Evolutionary conservation across 768 basidiomycete genomes (phyloP), one percentile per base, ranked within the genome.

Genomic region (Russula earlei): DNA sequence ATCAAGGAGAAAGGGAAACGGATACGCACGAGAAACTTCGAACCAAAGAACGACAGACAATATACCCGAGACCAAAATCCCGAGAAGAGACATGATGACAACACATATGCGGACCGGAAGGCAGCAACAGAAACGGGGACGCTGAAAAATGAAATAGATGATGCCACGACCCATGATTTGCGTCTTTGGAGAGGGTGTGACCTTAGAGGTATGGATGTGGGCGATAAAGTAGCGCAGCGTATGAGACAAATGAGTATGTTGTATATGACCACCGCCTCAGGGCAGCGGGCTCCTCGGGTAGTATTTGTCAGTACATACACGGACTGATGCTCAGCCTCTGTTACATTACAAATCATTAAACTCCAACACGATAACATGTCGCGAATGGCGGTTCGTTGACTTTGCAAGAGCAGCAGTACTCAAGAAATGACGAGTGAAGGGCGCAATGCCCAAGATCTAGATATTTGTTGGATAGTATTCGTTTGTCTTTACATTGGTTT

Each of bases 21-120:
- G 41, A 49, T 17, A 74, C 82, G 56, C 56, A 84, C 84, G 74
- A 22, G 71, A 72, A 17, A 84, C 67, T 64, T 84, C 80, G 65
- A 79, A 82, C 84, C 83, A 86, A 24, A 83, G 63, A 34, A 79
- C 64, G 59, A 79, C 66, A 3, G 80, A 72, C 31, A 85, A 69
- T 17, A 77, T 56, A 1, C 78, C 83, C 8, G 81, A 72, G 29
- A 84, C 68, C 19, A 83, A 60, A 52, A 83, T 75, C 1, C 77
- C 77, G 8, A 84, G 66, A 3, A 76, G 55, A 27, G 81, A 74
- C 72, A 82, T 75, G 42, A 77, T 62, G 43, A 81, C 70, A 31
- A 85, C 82, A 33, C 85, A 82, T 5, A 78, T 53, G 54, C 84
- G 76, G 6, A 83, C 81, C 27, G 82, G 82, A 58, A 85, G 66